phyloP scores from a whole-genome alignment of 352 stramenopile species.

The Globisporangium nunn region DNA sequence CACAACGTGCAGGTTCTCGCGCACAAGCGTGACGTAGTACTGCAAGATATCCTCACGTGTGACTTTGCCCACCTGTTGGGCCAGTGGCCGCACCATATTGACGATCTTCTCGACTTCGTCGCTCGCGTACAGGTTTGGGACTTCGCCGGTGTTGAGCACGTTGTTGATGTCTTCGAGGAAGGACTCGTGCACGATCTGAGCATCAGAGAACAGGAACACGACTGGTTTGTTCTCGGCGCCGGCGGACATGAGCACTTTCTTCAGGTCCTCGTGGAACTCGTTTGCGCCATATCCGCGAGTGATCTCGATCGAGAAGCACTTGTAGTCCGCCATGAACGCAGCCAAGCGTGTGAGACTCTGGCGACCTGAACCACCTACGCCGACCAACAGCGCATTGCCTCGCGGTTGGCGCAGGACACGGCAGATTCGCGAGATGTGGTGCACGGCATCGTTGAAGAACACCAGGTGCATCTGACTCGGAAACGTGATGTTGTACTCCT shows the following conservation, averaged over 20 bases:
- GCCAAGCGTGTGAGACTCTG: constrained; percentile 89
- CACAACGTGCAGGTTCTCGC: constrained; percentile 93
- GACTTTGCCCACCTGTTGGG: constrained; percentile 69
- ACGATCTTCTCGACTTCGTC: constrained; percentile 91
- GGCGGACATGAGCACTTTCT: constrained; percentile 87
- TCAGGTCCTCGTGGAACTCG: constrained; percentile 91
- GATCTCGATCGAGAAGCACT: constrained; percentile 91
- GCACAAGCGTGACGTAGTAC: constrained; percentile 88
- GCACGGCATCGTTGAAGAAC: constrained; percentile 93
- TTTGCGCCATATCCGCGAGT: constrained; percentile 85
- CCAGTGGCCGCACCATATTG: constrained; percentile 69
- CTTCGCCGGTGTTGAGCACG: constrained; percentile 90
- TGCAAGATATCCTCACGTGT: constrained; percentile 81
- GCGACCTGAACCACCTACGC: constrained; percentile 86
- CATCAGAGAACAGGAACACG: constrained; percentile 91
- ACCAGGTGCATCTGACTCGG: constrained; percentile 92
- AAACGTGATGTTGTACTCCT: constrained; percentile 94
- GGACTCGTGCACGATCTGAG: constrained; percentile 90
- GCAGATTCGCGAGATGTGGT: constrained; percentile 91
- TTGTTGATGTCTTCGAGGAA: constrained; percentile 96
- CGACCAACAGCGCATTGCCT: constrained; percentile 90
- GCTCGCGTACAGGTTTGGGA: constrained; percentile 89
- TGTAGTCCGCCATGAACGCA: constrained; percentile 90
- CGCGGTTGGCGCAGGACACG: constrained; percentile 89
- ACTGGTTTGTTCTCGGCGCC: constrained; percentile 84